Percentiles rank a stretch among this genome's conserved stretches.
These are phyloP conservation scores for Tetrapyrgos nigripes DNA, from an alignment of 1,284 basidiomycete species.

Conservation along the genomic window DNA sequence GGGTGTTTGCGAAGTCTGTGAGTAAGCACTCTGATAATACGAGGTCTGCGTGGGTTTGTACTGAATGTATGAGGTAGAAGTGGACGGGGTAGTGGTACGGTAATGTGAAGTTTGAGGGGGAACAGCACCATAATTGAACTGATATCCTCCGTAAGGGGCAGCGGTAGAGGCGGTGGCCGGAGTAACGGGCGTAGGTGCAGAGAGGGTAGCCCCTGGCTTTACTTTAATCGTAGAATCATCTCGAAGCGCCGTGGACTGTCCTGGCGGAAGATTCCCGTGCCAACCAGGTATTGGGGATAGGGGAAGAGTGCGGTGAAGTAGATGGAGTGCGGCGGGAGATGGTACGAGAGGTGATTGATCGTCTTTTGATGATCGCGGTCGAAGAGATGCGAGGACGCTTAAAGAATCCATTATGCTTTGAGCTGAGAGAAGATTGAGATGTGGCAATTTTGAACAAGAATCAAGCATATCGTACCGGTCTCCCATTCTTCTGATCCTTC, in stretches of 20 bases:
- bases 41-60: slow-evolving; percentile 15
- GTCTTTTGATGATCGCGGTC: slow-evolving; percentile 60
- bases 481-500: slow-evolving; percentile 81
- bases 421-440: slow-evolving; percentile 40
- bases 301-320: slow-evolving; percentile 72
- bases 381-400: slow-evolving; percentile 67
- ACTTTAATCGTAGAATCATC: slow-evolving; percentile 78
- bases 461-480: slow-evolving; percentile 56
- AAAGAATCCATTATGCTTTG: slow-evolving; percentile 74
- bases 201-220: slow-evolving; percentile 43
- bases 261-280: slow-evolving; percentile 74
- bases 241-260: slow-evolving; percentile 62
- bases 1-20: slow-evolving; percentile 14
- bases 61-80: slow-evolving; percentile 15
- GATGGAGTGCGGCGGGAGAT: slow-evolving; percentile 63
- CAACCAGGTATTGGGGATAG: slow-evolving; percentile 65
- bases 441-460: slow-evolving; percentile 19
- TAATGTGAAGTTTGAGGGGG: slow-evolving; percentile 31
- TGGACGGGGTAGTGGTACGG: slow-evolving; percentile 25
- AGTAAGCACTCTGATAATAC: slow-evolving; percentile 11
- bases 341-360: slow-evolving; percentile 59
- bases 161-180: slow-evolving; percentile 30
- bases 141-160: slow-evolving; percentile 34
- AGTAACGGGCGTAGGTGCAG: slow-evolving; percentile 28
- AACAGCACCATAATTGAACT: slow-evolving; percentile 35